Conservation (phyloP, 495 filamentous ascomycete genomes). For the Penicillium dipodomyicola region DNA sequence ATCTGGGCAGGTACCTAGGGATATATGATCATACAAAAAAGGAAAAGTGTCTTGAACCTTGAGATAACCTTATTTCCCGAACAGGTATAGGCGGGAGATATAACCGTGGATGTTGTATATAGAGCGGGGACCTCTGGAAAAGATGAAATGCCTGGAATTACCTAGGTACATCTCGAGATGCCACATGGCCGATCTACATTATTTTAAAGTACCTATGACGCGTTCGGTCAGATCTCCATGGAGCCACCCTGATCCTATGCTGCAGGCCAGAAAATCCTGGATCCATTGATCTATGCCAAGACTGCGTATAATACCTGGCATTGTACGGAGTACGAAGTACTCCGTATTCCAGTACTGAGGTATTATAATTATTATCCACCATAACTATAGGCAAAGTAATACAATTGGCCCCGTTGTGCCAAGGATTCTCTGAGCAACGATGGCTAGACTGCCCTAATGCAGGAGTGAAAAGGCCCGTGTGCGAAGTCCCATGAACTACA, state of each 20-base stretch:
- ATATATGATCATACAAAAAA: neutral
- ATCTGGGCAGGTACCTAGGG: too few relatives aligned
- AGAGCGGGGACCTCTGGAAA: neutral
- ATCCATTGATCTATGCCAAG: conserved; percentile 11
- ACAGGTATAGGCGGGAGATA: neutral
- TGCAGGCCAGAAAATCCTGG: neutral
- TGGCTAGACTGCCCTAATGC: conserved; percentile 3
- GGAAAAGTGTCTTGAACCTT: neutral
- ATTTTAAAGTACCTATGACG: neutral
- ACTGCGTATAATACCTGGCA: neutral
- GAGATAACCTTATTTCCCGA: conserved; percentile 1
- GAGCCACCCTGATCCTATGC: conserved; percentile 3
- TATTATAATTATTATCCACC: neutral
- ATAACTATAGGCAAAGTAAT: neutral
- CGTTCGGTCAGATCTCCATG: conserved; percentile 2
- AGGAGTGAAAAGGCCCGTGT: neutral
- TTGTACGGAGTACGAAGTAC: neutral
- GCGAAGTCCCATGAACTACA: neutral
- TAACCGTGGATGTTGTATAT: neutral
- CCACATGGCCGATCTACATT: conserved; percentile 8
- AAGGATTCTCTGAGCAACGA: neutral
- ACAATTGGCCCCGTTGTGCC: neutral
- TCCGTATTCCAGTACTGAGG: neutral
- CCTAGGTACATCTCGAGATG: neutral
- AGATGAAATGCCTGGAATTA: neutral